phyloP scores from a whole-genome alignment of 2,329 filamentous ascomycete species.

The Piedraia hortae region DNA sequence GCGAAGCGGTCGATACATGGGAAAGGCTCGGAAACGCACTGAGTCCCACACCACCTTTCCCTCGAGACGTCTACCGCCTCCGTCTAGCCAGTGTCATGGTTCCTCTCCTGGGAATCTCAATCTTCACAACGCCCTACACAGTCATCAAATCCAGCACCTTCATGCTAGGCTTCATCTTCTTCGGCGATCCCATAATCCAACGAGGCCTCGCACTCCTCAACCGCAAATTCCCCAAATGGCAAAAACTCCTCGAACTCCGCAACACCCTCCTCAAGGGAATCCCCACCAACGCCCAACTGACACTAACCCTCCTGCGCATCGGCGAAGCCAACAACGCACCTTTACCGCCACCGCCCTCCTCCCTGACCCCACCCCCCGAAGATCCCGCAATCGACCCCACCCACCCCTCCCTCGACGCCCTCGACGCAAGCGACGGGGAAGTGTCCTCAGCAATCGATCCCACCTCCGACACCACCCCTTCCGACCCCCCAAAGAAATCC shows the following conservation, averaged over 20 bases:
- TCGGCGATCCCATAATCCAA: constrained; percentile 46
- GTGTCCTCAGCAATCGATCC: constrained; percentile 30
- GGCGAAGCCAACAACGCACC: constrained; percentile 61
- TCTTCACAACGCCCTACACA: constrained; percentile 23
- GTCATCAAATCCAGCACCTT: constrained; percentile 37
- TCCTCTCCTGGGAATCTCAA: constrained; percentile 16
- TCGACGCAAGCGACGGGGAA: constrained; percentile 37
- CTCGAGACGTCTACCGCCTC: constrained; percentile 16
- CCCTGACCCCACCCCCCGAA: constrained; percentile 19
- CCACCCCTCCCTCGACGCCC: too few relatives aligned
- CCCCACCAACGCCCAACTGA: constrained; percentile 64
- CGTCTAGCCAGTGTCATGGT: constrained; percentile 20
- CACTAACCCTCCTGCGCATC: constrained; percentile 52
- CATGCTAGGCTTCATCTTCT: constrained; percentile 45
- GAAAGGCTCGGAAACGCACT: constrained; percentile 32
- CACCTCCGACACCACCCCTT: constrained; percentile 19
- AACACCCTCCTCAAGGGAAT: constrained; percentile 58
- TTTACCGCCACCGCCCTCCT: constrained; percentile 31
- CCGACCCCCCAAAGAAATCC: too few relatives aligned
- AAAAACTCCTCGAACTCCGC: constrained; percentile 43
- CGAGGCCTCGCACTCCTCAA: constrained; percentile 32
- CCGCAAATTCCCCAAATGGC: constrained; percentile 38
- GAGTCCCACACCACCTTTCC: constrained; percentile 22
- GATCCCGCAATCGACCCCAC: too few relatives aligned
- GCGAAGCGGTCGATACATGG: constrained; percentile 32